Conservation (phyloP, 306 rosid genomes). For the Oemleria cerasiformis region DNA sequence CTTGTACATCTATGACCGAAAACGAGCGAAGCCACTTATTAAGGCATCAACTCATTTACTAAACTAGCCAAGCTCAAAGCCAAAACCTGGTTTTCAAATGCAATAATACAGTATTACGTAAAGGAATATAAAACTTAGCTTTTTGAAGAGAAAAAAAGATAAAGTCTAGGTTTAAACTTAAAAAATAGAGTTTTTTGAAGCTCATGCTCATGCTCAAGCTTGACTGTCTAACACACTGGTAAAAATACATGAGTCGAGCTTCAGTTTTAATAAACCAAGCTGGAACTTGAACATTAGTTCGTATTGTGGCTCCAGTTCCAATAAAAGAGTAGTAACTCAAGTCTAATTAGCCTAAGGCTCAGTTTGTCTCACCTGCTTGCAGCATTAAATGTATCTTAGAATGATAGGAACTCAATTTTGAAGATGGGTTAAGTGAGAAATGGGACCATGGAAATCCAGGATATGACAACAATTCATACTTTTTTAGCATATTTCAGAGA, state of each 20-base stretch:
- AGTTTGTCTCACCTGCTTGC: background rate
- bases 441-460: background rate
- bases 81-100: background rate
- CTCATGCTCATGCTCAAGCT: too few relatives aligned
- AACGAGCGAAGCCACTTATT: background rate
- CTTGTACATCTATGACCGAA: conserved; percentile 3
- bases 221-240: too few relatives aligned
- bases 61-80: background rate
- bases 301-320: too few relatives aligned
- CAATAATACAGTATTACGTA: background rate
- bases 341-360: background rate
- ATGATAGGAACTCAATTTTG: background rate
- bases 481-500: background rate
- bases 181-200: too few relatives aligned
- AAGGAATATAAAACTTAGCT: too few relatives aligned
- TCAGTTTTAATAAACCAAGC: too few relatives aligned
- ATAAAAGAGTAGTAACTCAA: background rate
- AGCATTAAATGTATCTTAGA: background rate
- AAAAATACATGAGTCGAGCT: too few relatives aligned
- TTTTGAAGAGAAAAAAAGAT: too few relatives aligned
- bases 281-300: too few relatives aligned
- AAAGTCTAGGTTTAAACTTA: too few relatives aligned
- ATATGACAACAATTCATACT: background rate
- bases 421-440: background rate
- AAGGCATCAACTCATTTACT: background rate